Evolutionary conservation across 768 basidiomycete genomes (phyloP), one percentile per base, ranked within the genome.

Genomic region (Phaeotremella fagi): DNA sequence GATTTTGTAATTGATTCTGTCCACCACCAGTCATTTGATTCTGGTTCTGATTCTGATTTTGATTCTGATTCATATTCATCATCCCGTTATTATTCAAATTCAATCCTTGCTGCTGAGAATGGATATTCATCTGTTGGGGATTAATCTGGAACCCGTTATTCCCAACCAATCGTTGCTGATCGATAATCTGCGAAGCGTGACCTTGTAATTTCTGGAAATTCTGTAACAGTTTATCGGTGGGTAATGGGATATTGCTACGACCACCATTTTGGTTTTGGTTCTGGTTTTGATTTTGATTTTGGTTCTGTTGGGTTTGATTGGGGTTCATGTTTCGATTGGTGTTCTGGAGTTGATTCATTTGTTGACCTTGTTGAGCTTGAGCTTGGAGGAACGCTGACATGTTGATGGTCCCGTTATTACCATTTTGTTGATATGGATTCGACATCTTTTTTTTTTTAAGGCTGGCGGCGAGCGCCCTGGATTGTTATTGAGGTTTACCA

Each of bases 181-280:
- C 38, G 20, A 41, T 41, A 6, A 20, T 20, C 20, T 11, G 12
- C 22, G 38, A 12, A 41, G 12, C 12, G 12, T 41, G 38, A 18
- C 38, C 38, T 20, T 41, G 38, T 41, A 41, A 22, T 41, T 20
- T 41, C 38, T 41, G 38, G 38, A 41, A 41, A 22, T 41, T 41
- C 38, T 41, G 38, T 12, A 41, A 12, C 12, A 41, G 38, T 6
- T 6, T 7, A 22, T 41, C 22, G 38, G 38, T 41, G 12, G 38
- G 9, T 18, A 20, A 11, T 41, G 12, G 12, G 38, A 9, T 22
- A 12, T 20, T 20, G 6, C 11, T 20, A 6, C 38, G 11, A 41
- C 22, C 22, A 22, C 38, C 38, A 41, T 41, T 41, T 41, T 41
- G 38, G 9, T 9, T 41, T 20, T 41, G 38, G 22, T 22, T 41